phyloP scores from a whole-genome alignment of 441 rosid species.

The Brassica hybrid region DNA sequence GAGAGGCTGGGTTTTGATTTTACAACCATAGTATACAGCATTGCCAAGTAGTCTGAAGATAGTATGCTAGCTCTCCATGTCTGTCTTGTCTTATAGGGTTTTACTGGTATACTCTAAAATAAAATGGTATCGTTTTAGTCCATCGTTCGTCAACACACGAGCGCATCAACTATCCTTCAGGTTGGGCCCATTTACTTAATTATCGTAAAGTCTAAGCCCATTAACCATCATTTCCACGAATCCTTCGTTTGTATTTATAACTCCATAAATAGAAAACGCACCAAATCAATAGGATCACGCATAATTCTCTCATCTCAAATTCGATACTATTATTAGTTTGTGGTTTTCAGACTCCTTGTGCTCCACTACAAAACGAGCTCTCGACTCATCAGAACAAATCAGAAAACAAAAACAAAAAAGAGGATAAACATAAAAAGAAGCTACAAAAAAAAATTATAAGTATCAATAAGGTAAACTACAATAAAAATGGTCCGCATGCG shows the following conservation, averaged over 20 bases:
- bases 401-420: not conserved
- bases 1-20: too few species aligned
- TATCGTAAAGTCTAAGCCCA: not conserved
- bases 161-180: not conserved
- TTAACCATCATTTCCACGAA: too few species aligned
- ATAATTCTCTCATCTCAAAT: not conserved
- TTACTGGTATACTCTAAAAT: too few species aligned
- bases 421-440: not conserved
- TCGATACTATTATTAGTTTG: slow-evolving; percentile 20
- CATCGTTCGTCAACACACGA: not conserved
- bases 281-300: slow-evolving; percentile 18
- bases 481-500: slow-evolving; percentile 22
- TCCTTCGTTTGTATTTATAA: too few species aligned
- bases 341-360: not conserved
- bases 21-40: too few species aligned
- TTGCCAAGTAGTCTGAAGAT: not conserved
- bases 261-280: slow-evolving; percentile 26
- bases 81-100: too few species aligned
- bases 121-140: too few species aligned
- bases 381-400: slow-evolving; percentile 8
- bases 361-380: slow-evolving; percentile 16
- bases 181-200: not conserved
- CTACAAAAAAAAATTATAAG: not conserved
- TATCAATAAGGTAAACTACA: not conserved
- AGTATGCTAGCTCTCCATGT: too few species aligned